Conservation (phyloP, 495 filamentous ascomycete species). For the Jackrogersella multiformis region DNA sequence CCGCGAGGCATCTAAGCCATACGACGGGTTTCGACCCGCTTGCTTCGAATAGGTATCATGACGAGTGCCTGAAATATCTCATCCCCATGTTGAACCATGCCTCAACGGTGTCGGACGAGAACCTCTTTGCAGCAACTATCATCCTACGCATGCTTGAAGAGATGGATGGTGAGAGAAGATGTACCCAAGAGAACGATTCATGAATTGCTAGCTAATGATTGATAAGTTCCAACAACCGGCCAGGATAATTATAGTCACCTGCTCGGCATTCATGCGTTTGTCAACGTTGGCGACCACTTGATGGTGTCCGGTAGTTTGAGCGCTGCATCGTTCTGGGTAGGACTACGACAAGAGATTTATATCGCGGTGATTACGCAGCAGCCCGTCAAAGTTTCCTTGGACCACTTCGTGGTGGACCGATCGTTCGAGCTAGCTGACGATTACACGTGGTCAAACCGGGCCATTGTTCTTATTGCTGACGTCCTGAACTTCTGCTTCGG, state of each 20-base stretch:
- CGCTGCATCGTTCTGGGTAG: slow-evolving; percentile 66
- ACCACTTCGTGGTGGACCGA: slow-evolving; percentile 55
- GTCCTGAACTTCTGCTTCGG: slow-evolving; percentile 64
- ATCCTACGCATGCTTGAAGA: slow-evolving; percentile 70
- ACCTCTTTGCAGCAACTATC: slow-evolving; percentile 68
- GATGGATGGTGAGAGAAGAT: slow-evolving; percentile 59
- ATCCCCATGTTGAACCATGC: slow-evolving; percentile 60
- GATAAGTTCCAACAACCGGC: slow-evolving; percentile 49
- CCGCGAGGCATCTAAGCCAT: slow-evolving; percentile 63
- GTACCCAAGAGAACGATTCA: too few species aligned
- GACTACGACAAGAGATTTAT: slow-evolving; percentile 66
- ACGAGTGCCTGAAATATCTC: slow-evolving; percentile 60
- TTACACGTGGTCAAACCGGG: slow-evolving; percentile 63
- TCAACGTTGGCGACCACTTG: slow-evolving; percentile 50
- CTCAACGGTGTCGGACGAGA: slow-evolving; percentile 65
- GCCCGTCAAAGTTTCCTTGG: slow-evolving; percentile 53
- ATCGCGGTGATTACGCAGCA: slow-evolving; percentile 61
- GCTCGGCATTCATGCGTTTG: slow-evolving; percentile 61
- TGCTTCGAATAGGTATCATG: slow-evolving; percentile 59
- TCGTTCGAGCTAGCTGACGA: slow-evolving; percentile 54
- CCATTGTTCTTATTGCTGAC: slow-evolving; percentile 62
- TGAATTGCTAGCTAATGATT: slow-evolving; percentile 19
- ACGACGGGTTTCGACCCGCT: slow-evolving; percentile 57
- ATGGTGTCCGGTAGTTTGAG: slow-evolving; percentile 54
- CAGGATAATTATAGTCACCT: slow-evolving; percentile 58